Base-by-base conservation (phyloP, 352 stramenopile genomes). In the Phytophthora tentaculata region DNA sequence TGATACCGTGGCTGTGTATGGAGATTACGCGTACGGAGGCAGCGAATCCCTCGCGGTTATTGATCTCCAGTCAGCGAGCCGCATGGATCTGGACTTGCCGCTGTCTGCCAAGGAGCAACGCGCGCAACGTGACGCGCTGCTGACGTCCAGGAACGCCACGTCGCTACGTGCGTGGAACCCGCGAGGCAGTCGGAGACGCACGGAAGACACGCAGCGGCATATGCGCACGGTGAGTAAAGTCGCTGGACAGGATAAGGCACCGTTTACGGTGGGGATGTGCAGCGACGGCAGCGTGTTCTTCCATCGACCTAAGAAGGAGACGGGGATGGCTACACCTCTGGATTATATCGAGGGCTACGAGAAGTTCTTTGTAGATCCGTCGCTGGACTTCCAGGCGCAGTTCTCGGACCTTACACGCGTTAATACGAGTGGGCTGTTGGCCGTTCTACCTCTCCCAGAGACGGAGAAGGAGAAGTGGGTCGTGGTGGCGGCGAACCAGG, bases 211-310 rank as follows among this genome's bases (percentile, higher is more conserved):
- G 3, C 76, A 76, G 60, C 78, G 86, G 1, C 76, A 92, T 47
- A 92, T 95, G 84, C 81, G 88, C 2, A 92, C 79, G 13, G 78
- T 95, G 4, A 90, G 73, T 56, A 79, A 92, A 45, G 70, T 95
- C 0, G 81, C 85, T 13, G 83, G 88, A 2, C 74, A 83, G n/a
- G 74, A 88, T 41, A 51, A 61, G 4, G 77, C 83, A 0, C 82
- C 83, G 0, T 92, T 94, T 56, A 91, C 84, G 12, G 74, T 95
- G 12, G 88, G 88, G 19, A 92, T 92, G 80, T 95, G 88, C 69
- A 92, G 80, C 3, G 88, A 95, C 47, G 88, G 88, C 14, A 94
- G 85, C 20, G 88, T 95, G 5, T 95, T 95, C 56, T 79, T 89
- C 49, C 85, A 95, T 52, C 55, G 81, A 17, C 79, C 83, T 1